Percentiles rank a stretch among this genome's conserved stretches.
phyloP scores from a whole-genome alignment of 495 filamentous ascomycete genomes.

The Penicillium arizonense region DNA sequence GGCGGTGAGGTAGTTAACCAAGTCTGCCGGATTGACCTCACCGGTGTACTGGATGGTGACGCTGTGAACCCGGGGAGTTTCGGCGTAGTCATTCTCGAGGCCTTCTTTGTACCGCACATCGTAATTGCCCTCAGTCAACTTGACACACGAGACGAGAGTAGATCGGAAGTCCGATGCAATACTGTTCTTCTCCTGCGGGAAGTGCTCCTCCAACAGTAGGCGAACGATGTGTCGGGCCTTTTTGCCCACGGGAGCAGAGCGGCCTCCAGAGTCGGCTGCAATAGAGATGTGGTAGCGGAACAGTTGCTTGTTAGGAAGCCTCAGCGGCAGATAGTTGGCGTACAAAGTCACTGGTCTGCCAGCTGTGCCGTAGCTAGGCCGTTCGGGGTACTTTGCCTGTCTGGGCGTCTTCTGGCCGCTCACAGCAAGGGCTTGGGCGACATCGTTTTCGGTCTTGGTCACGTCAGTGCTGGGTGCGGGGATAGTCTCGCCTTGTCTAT shows the following conservation, averaged over 20 bases:
- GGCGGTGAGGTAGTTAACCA: conserved; percentile 55
- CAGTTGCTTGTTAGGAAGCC: conserved; percentile 28
- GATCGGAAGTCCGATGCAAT: conserved; percentile 61
- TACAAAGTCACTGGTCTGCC: conserved; percentile 54
- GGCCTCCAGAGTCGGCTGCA: conserved; percentile 15
- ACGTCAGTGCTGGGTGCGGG: conserved; percentile 23
- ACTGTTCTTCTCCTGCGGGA: conserved; percentile 17
- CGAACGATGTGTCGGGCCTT: conserved; percentile 54
- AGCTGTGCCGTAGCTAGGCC: conserved; percentile 60
- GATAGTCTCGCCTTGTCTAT: conserved; percentile 21
- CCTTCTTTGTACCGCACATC: conserved; percentile 43
- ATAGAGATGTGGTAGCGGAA: conserved; percentile 42
- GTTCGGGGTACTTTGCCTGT: conserved; percentile 28
- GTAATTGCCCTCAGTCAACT: conserved; percentile 32
- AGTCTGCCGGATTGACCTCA: conserved; percentile 42
- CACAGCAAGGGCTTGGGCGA: conserved; percentile 25
- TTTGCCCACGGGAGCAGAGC: conserved; percentile 42
- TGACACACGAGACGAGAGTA: conserved; percentile 43
- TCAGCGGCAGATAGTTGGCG: conserved; percentile 64
- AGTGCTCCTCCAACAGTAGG: conserved; percentile 44
- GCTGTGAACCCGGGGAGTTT: conserved; percentile 40
- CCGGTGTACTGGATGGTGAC: conserved; percentile 44
- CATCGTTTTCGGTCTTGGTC: conserved; percentile 29
- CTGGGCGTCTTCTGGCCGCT: conserved; percentile 9
- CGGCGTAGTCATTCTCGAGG: conserved; percentile 35